phyloP scores from a whole-genome alignment of 805 yeast species.

The Trichomonascus vanleenenianus region DNA sequence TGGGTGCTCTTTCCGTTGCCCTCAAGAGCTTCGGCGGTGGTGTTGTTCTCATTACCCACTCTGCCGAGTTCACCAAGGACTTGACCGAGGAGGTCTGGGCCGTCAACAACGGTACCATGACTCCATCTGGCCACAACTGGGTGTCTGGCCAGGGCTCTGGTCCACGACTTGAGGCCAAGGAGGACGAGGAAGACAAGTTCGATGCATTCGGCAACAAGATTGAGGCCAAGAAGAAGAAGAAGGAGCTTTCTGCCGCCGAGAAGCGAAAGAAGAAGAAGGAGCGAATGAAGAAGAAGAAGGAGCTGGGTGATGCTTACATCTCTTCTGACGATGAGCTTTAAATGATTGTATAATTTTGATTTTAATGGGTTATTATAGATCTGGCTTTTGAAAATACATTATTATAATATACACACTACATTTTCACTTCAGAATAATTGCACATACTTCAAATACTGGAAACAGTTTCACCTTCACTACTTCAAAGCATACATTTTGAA shows the following conservation, averaged over 20 bases:
- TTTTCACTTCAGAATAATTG: no score
- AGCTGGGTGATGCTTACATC: slow-evolving; percentile 97
- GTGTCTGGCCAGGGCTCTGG: slow-evolving; percentile 99
- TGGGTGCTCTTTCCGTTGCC: slow-evolving; percentile 99
- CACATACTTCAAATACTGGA: no score
- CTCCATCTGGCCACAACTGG: slow-evolving; percentile 99
- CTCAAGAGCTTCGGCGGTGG: slow-evolving; percentile 99
- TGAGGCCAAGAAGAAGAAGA: slow-evolving; percentile 91
- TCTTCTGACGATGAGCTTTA: slow-evolving; percentile 90
- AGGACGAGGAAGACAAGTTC: slow-evolving; percentile 94
- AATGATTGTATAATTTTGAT: slow-evolving; percentile 16
- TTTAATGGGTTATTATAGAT: background rate
- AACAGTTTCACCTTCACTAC: no score
- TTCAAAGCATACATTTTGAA: no score
- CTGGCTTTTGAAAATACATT: background rate
- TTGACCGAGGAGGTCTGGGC: slow-evolving; percentile 99
- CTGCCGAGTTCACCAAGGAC: slow-evolving; percentile 99
- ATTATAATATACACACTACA: background rate
- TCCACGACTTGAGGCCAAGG: slow-evolving; percentile 98
- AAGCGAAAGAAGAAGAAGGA: slow-evolving; percentile 99
- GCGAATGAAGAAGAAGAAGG: slow-evolving; percentile 99
- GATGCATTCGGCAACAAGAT: slow-evolving; percentile 99
- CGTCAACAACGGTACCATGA: slow-evolving; percentile 94
- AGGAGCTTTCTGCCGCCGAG: slow-evolving; percentile 97
- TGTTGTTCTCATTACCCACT: slow-evolving; percentile 98